Base-by-base conservation (phyloP, 495 filamentous ascomycete genomes). In the Penicillium robsamsonii region DNA sequence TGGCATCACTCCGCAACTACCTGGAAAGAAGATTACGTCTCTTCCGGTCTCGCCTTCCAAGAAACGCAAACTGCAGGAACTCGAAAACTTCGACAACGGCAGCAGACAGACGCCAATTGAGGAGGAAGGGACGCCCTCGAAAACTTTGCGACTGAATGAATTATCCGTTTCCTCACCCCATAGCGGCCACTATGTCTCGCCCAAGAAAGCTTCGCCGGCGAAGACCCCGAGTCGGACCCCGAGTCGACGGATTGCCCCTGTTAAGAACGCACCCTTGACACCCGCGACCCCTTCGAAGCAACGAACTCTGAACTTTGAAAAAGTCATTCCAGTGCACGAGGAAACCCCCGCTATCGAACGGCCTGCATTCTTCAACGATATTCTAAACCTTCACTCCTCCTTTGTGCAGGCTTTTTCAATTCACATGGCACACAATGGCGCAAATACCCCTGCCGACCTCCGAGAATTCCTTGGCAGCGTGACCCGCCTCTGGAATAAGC, bases 401-500 rank as follows among this genome's bases (percentile, higher is more conserved):
- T 75, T 78, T 41, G 56, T 75, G 7, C 72, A 74, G 50, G 72
- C 75, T 12, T 59, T 78, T 7, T 69, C 72, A 0, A 57, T 78
- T 13, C 73, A 79, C 50, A 61, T 64, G 13, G 73, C 75, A 20
- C 76, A 79, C 55, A 72, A 73, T 44, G 74, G 75, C 15, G 46
- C 62, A 3, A 53, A 54, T 13, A 55, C 70, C 10, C 70, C 76
- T 0, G 74, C 73, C 12, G 76, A 79, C 33, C 49, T 78, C 37
- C 57, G 68, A 50, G 72, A 77, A 43, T 70, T 79, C 29, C 64
- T 77, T 13, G 66, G 62, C 35, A 75, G 66, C 27, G 63, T 77
- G 7, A 68, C 70, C 37, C 67, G 73, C 18, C 64, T 79, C 17
- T 79, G 76, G 76, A 76, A 73, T 60, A 78, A 77, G 57, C 68